phyloP scores from a whole-genome alignment of 2,329 filamentous ascomycete genomes.

The Clarireedia paspali region DNA sequence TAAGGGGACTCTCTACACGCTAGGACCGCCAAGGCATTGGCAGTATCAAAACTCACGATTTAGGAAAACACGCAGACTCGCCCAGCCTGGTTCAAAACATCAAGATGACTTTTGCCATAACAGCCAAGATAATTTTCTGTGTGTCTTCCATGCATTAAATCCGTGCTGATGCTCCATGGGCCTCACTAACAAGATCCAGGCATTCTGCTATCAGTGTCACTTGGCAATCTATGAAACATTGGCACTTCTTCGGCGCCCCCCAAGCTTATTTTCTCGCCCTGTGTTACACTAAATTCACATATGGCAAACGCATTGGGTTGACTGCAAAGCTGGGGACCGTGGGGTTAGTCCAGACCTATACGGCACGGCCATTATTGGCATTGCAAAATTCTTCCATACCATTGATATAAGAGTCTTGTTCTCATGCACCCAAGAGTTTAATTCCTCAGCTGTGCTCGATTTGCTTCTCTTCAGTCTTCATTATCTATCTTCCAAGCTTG shows the following conservation, averaged over 20 bases:
- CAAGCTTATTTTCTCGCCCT: not conserved
- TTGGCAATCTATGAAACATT: constrained; percentile 2
- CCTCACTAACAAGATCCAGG: not conserved
- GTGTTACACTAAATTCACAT: no score
- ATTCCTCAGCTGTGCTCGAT: constrained; percentile 8
- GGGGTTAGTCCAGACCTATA: constrained; percentile 2
- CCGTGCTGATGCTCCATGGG: not conserved
- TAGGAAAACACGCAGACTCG: not conserved
- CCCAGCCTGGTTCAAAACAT: not conserved
- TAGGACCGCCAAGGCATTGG: constrained; percentile 2
- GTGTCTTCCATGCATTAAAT: not conserved
- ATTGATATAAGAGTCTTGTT: constrained; percentile 9
- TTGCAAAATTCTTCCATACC: not conserved
- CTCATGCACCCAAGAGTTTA: constrained; percentile 8
- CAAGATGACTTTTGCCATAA: not conserved
- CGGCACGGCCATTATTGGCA: constrained; percentile 3
- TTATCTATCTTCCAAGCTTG: constrained; percentile 3
- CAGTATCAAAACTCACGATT: not conserved
- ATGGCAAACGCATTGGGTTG: not conserved
- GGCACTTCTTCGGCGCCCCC: not conserved
- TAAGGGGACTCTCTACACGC: not conserved
- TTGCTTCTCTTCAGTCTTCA: not conserved
- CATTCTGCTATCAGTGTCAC: constrained; percentile 4
- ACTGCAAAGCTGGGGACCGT: not conserved
- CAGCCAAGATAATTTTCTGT: constrained; percentile 1